A percentile compares a stretch with the other conserved stretches of the same genome.
phyloP scores from a whole-genome alignment of 1,284 basidiomycete genomes.

The Mycena sp. region DNA sequence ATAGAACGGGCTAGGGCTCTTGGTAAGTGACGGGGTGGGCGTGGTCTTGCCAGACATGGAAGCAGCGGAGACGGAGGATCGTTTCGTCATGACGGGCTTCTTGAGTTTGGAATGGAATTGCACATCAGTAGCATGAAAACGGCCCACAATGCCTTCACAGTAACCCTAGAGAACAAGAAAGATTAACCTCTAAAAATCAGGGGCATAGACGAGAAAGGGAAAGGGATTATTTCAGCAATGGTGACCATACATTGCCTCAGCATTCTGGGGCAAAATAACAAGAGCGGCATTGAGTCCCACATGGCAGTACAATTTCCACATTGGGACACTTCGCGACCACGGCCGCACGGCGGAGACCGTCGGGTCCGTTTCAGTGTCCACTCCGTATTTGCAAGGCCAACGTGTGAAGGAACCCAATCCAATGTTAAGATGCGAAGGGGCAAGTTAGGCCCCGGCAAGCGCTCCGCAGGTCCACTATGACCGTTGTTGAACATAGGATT shows the following conservation, averaged over 20 bases:
- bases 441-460: no score
- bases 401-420: no score
- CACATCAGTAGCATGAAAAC: constrained; percentile 77
- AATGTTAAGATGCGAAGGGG: no score
- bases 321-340: no score
- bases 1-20: constrained; percentile 25
- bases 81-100: constrained; percentile 80
- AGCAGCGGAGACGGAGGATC: constrained; percentile 48
- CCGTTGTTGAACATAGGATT: no score
- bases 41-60: constrained; percentile 34
- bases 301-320: no score
- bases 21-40: constrained; percentile 25
- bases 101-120: constrained; percentile 82
- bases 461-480: no score
- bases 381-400: no score
- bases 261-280: no score
- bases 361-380: no score
- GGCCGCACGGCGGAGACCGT: no score
- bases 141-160: constrained; percentile 92
- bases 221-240: neutral
- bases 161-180: constrained; percentile 61
- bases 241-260: no score
- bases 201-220: neutral
- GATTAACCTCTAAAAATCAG: neutral
- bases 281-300: neutral